These are phyloP conservation scores for Ramularia collo-cygni DNA, from an alignment of 2,329 filamentous ascomycete species.

Conservation along the genomic window DNA sequence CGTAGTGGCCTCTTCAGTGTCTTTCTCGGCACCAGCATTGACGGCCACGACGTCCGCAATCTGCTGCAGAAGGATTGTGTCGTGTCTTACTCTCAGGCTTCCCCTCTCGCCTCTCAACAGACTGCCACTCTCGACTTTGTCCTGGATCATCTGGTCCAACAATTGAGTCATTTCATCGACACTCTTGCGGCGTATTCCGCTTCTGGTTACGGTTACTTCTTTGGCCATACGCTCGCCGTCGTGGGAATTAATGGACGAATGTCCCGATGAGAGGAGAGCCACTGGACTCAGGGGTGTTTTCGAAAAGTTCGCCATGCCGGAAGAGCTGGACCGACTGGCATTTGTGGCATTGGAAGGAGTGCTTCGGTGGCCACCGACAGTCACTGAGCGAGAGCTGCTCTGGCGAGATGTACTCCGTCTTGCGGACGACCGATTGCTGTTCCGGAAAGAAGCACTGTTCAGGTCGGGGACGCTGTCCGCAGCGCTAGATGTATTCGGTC, in stretches of 20 bases:
- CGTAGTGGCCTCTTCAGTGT: conserved; percentile 1
- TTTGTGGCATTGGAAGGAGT: conserved; percentile 17
- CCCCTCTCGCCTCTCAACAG: conserved; percentile 60
- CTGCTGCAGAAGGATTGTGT: conserved; percentile 12
- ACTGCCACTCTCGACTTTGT: conserved; percentile 70
- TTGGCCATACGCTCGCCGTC: conserved; percentile 9
- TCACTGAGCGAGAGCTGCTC: conserved; percentile 10
- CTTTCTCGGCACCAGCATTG: conserved; percentile 1
- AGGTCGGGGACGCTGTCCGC: conserved; percentile 18
- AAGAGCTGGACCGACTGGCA: conserved; percentile 19
- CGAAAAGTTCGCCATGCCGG: conserved; percentile 22
- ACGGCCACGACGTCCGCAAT: conserved; percentile 4
- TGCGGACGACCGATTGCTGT: conserved; percentile 19
- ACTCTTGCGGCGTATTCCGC: conserved; percentile 44
- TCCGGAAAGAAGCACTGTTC: conserved; percentile 12
- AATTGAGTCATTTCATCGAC: conserved; percentile 91
- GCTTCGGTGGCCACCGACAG: conserved; percentile 19
- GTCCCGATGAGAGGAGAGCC: conserved; percentile 20
- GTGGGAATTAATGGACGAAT: conserved; percentile 15
- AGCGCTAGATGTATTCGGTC: conserved; percentile 11
- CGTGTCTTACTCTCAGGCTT: conserved; percentile 48
- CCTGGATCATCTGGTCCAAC: conserved; percentile 93
- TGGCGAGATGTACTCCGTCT: not conserved
- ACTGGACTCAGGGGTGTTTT: conserved; percentile 27
- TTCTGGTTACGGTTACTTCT: conserved; percentile 4